phyloP scores from a whole-genome alignment of 306 rosid species.

The Gastrolobium villosum region DNA sequence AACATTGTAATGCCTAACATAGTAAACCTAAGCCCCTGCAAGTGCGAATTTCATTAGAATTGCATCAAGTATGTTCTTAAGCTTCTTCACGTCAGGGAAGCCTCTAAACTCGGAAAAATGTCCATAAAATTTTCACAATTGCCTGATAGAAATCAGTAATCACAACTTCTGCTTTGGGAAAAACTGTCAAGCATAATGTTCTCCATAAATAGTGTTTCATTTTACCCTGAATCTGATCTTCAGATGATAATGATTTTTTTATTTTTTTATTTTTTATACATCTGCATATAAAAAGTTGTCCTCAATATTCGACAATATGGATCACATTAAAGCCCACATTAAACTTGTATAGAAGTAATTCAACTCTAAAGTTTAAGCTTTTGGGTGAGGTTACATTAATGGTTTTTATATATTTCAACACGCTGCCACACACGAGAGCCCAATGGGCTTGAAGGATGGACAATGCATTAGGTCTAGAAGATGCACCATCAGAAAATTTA shows the following conservation, averaged over 20 bases:
- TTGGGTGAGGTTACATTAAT: too few species aligned
- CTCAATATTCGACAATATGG: conserved; percentile 10
- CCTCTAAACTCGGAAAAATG: neutral
- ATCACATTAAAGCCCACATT: neutral
- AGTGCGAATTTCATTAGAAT: conserved; percentile 11
- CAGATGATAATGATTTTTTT: neutral
- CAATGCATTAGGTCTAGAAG: too few species aligned
- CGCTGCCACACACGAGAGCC: too few species aligned
- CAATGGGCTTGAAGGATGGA: too few species aligned
- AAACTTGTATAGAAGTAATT: too few species aligned
- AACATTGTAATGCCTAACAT: conserved; percentile 18
- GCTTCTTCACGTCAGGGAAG: conserved; percentile 25
- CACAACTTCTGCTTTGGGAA: conserved; percentile 1
- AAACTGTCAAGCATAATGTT: neutral
- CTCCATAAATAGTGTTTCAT: neutral
- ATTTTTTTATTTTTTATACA: neutral
- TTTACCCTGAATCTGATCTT: conserved; percentile 27
- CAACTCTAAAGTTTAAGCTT: too few species aligned
- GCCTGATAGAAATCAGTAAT: conserved; percentile 24
- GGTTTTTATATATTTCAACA: too few species aligned
- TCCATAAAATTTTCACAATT: conserved; percentile 2
- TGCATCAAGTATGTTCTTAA: conserved; percentile 28
- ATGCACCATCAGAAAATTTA: too few species aligned
- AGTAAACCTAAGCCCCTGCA: neutral
- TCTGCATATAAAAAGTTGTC: conserved; percentile 9